phyloP scores from a whole-genome alignment of 805 yeast species.

The Metahyphopichia silvanorum region DNA sequence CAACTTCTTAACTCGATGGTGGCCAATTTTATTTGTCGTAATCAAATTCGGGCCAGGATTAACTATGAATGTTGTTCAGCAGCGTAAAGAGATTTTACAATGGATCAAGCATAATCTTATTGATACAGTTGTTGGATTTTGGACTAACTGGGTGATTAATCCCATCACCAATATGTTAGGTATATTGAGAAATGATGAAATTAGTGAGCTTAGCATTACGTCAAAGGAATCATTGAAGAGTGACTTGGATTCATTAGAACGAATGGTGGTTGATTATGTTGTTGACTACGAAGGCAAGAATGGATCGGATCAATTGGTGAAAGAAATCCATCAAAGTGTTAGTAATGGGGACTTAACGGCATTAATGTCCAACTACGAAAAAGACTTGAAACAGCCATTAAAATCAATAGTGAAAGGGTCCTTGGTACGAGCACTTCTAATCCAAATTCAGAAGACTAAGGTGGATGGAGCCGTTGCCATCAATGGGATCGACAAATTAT shows the following conservation, averaged over 20 bases:
- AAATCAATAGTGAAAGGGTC: conserved; percentile 63
- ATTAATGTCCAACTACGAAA: conserved; percentile 78
- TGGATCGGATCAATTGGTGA: conserved; percentile 13
- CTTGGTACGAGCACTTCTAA: conserved; percentile 70
- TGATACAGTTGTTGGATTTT: conserved; percentile 65
- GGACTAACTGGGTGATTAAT: conserved; percentile 77
- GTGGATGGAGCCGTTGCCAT: conserved; percentile 92
- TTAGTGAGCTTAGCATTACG: conserved; percentile 68
- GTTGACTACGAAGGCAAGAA: conserved; percentile 24
- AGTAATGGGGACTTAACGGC: conserved; percentile 74
- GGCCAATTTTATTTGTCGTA: conserved; percentile 55
- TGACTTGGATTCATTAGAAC: conserved; percentile 74
- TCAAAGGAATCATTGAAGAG: conserved; percentile 75
- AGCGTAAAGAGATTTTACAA: conserved; percentile 48
- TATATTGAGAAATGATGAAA: conserved; percentile 77
- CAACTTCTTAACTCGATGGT: conserved; percentile 46
- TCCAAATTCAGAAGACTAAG: conserved; percentile 93
- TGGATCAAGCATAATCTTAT: conserved; percentile 60
- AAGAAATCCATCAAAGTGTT: conserved; percentile 46
- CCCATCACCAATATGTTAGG: conserved; percentile 71
- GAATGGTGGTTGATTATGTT: conserved; percentile 82
- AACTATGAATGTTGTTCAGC: conserved; percentile 40
- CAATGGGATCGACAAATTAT: conserved; percentile 82
- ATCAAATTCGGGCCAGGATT: conserved; percentile 54
- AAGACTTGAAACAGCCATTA: conserved; percentile 68